Evolutionary conservation across 2,329 filamentous ascomycete species (phyloP), one percentile per base, ranked within the genome.

Genomic region (Didymella exigua): DNA sequence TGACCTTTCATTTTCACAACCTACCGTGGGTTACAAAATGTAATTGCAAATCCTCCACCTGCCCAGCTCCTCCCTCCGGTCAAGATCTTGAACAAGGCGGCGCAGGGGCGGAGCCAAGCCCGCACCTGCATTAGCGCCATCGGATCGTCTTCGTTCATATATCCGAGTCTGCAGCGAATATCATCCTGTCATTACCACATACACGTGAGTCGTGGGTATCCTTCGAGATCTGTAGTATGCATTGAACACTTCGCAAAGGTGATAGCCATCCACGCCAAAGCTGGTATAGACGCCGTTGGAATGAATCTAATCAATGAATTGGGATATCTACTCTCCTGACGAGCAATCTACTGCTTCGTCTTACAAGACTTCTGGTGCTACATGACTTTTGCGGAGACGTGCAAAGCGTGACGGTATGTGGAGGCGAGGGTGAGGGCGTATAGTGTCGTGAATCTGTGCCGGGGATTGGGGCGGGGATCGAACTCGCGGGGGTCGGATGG

Each of bases 361-460:
- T 52, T 69, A 69, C 67, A 69, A 69, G 63, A 67, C 63, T 67
- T 64, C 53, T 65, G 58, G 67, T 69, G 67, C 67, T 69, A 69
- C 67, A 69, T 68, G 67, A 69, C 54, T 59, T 58, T 58, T 63
- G 54, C 61, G 64, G 67, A 69, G 67, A 62, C 45, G 60, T 67
- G 64, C 64, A 65, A 59, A 58, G 61, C 62, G 55, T 61, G 61
- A 49, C 55, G 56, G 40, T 58, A n/a, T n/a, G 57, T 59, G 49
- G 36, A 44, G 54, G 57, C 47, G 49, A 53, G 54, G 57, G 46
- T 60, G 50, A 52, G 59, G 50, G 54, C 46, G 50, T 58, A 37
- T 56, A 23, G 38, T 48, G 54, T 50, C 46, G 42, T 51, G 48
- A 51, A 44, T 56, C 31, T 43, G 54, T 52, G 52, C 52, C 52